Conservation (phyloP, 2,329 filamentous ascomycete species). For the Uncinocarpus reesii region DNA sequence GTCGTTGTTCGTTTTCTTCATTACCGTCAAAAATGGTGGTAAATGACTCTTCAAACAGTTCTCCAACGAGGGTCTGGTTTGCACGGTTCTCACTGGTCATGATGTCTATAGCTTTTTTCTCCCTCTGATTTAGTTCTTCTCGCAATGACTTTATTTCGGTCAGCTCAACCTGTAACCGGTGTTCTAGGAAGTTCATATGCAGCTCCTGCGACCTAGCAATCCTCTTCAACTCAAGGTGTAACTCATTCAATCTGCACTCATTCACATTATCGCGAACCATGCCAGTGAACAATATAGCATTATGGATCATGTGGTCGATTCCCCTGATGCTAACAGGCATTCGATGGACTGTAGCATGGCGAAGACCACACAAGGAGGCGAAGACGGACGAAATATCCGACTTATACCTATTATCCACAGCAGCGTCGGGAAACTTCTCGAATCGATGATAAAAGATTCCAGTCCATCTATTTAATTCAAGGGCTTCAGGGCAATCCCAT, state of each 20-base stretch:
- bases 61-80: background rate
- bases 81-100: constrained; percentile 3
- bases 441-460: constrained; percentile 19
- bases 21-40: background rate
- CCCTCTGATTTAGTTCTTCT: constrained; percentile 7
- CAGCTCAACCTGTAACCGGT: background rate
- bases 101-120: background rate
- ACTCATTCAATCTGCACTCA: constrained; percentile 12
- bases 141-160: constrained; percentile 4
- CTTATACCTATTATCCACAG: constrained; percentile 16
- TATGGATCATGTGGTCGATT: constrained; percentile 23
- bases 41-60: constrained; percentile 4
- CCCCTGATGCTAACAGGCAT: constrained; percentile 22
- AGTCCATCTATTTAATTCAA: constrained; percentile 32
- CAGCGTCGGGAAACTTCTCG: constrained; percentile 20
- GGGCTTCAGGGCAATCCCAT: constrained; percentile 29
- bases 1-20: background rate
- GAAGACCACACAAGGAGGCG: constrained; percentile 21
- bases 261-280: constrained; percentile 22
- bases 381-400: constrained; percentile 20
- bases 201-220: constrained; percentile 17
- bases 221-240: constrained; percentile 23
- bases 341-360: constrained; percentile 29
- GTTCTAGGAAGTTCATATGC: constrained; percentile 9
- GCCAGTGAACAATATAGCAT: constrained; percentile 23